Conservation (phyloP, 768 basidiomycete species). For the Psilocybe tampanensis region DNA sequence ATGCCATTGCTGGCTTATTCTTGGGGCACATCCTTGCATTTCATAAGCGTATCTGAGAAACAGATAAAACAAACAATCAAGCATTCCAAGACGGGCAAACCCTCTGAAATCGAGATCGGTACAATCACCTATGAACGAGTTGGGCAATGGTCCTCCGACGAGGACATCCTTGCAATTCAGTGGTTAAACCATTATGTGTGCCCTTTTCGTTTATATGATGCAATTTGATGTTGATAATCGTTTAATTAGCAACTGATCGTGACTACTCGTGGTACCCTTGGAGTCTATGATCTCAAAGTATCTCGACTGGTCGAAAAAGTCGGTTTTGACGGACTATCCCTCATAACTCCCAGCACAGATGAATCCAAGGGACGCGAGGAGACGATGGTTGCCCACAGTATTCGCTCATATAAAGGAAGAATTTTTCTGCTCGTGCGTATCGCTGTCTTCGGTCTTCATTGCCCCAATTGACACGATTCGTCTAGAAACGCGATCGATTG, state of each 20-base stretch:
- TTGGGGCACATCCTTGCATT: constrained; percentile 72
- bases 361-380: constrained; percentile 33
- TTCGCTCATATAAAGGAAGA: constrained; percentile 87
- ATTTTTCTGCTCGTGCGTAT: constrained; percentile 82
- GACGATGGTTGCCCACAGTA: constrained; percentile 62
- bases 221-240: constrained; percentile 8
- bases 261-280: constrained; percentile 57
- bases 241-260: constrained; percentile 65
- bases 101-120: constrained; percentile 60
- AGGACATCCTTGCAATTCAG: constrained; percentile 71
- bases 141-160: constrained; percentile 61
- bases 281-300: constrained; percentile 68
- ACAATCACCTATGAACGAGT: constrained; percentile 63
- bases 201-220: constrained; percentile 29
- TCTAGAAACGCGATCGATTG: constrained; percentile 59
- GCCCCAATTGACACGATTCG: constrained; percentile 4
- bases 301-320: constrained; percentile 64
- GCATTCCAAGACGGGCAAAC: constrained; percentile 63
- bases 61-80: constrained; percentile 49
- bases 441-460: background rate
- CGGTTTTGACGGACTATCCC: constrained; percentile 53
- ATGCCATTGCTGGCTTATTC: constrained; percentile 79
- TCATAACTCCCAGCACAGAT: constrained; percentile 42
- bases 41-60: constrained; percentile 69
- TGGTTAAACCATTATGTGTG: constrained; percentile 91